These are phyloP conservation scores for Sanghuangporus weigelae DNA, from an alignment of 1,284 basidiomycete species.

Conservation along the genomic window DNA sequence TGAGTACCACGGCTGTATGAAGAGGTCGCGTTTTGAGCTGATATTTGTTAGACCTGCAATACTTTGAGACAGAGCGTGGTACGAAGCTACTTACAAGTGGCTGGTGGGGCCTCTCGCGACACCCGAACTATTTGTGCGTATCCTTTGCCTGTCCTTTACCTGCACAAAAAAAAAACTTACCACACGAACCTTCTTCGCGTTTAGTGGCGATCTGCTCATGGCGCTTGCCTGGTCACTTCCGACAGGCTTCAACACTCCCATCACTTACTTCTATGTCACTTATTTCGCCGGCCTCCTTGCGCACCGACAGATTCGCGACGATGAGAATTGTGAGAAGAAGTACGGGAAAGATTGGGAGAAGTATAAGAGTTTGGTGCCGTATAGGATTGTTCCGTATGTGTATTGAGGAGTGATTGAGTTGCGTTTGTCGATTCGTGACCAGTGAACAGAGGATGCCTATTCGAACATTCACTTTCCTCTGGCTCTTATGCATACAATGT, in stretches of 20 bases:
- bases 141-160: neutral
- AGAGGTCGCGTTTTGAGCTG: neutral
- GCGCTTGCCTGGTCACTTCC: constrained; percentile 92
- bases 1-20: constrained; percentile 27
- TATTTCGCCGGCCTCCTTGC: constrained; percentile 90
- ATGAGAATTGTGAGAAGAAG: constrained; percentile 89
- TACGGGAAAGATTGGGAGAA: constrained; percentile 57
- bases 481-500: no score
- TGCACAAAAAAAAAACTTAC: neutral
- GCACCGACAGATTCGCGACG: constrained; percentile 89
- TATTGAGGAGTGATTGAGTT: constrained; percentile 26
- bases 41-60: constrained; percentile 60
- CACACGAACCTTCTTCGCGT: constrained; percentile 5
- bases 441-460: no score
- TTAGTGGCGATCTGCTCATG: constrained; percentile 84
- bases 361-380: constrained; percentile 45
- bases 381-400: constrained; percentile 49
- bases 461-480: no score
- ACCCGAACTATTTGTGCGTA: constrained; percentile 88
- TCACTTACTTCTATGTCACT: constrained; percentile 93
- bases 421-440: no score
- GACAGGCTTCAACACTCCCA: constrained; percentile 85
- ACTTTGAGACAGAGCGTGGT: constrained; percentile 81
- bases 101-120: constrained; percentile 95
- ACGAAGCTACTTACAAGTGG: constrained; percentile 91